Evolutionary conservation across 441 rosid genomes (phyloP).

Genomic region (Populus hybrid): DNA sequence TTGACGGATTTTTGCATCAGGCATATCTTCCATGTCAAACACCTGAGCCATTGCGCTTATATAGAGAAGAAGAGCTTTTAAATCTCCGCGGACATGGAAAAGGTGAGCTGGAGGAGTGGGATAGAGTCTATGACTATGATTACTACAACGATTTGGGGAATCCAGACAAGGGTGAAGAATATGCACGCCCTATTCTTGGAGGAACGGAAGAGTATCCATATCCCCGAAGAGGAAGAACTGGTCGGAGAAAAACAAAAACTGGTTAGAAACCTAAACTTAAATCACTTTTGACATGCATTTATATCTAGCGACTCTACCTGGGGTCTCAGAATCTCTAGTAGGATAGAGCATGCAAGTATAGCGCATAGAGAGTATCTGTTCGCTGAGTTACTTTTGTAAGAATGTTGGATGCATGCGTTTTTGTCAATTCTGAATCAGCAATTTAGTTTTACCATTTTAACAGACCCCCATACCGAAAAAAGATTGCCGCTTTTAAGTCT

Average conservation of each 20-base stretch:
- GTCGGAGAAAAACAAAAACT: conserved; percentile 54
- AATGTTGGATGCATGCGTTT: not conserved
- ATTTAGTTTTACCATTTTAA: conserved; percentile 7
- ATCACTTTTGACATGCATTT: not conserved
- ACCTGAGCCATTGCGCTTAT: conserved; percentile 54
- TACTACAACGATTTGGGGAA: conserved; percentile 77
- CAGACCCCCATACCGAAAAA: conserved; percentile 62
- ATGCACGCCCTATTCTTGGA: conserved; percentile 69
- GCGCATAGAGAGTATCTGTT: not conserved
- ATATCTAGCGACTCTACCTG: not conserved
- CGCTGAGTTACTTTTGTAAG: not conserved
- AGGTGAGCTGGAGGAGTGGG: conserved; percentile 74
- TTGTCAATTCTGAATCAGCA: not conserved
- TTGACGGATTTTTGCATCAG: conserved; percentile 31
- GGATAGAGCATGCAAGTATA: not conserved
- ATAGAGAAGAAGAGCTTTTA: conserved; percentile 63
- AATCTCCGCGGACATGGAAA: conserved; percentile 59
- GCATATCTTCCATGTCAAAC: conserved; percentile 77
- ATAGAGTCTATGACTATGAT: conserved; percentile 85
- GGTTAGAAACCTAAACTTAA: conserved; percentile 39
- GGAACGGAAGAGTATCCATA: conserved; percentile 67
- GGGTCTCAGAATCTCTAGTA: not conserved
- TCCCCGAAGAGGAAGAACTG: conserved; percentile 85
- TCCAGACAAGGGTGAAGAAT: conserved; percentile 60
- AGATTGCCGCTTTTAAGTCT: conserved; percentile 66